phyloP scores from a whole-genome alignment of 495 filamentous ascomycete genomes.

The Penicillium tannophilum region DNA sequence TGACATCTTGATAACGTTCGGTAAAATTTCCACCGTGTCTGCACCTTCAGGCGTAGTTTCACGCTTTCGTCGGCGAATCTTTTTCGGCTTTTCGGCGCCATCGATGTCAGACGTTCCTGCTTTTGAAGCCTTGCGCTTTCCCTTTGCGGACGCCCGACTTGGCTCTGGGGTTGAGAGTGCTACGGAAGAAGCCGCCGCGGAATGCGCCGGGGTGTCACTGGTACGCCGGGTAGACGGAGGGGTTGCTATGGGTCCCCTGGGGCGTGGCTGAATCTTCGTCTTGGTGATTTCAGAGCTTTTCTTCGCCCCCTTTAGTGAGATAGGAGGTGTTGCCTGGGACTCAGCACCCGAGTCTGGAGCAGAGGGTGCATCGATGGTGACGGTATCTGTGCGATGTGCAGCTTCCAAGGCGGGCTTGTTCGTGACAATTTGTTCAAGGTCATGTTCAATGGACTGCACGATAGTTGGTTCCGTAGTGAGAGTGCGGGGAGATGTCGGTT shows the following conservation, averaged over 20 bases:
- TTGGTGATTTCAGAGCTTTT: conserved; percentile 24
- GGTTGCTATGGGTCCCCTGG: conserved; percentile 3
- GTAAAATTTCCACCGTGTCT: conserved; percentile 69
- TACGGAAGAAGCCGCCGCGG: conserved; percentile 8
- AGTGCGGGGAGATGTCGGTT: conserved; percentile 19
- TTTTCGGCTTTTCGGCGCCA: conserved; percentile 33
- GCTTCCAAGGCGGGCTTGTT: neutral
- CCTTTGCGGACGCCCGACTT: conserved; percentile 19
- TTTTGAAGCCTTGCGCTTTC: conserved; percentile 31
- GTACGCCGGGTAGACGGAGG: conserved; percentile 17
- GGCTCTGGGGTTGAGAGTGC: conserved; percentile 22
- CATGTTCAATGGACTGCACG: conserved; percentile 21
- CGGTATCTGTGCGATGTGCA: neutral
- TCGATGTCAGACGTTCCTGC: conserved; percentile 25
- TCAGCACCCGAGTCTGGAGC: neutral
- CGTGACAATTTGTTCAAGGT: conserved; percentile 6
- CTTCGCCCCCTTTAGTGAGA: conserved; percentile 19
- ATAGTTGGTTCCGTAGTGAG: conserved; percentile 9
- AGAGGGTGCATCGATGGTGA: neutral
- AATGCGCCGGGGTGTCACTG: conserved; percentile 12
- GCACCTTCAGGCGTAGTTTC: conserved; percentile 75
- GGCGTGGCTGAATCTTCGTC: conserved; percentile 3
- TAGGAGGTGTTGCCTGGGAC: neutral
- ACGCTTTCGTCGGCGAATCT: conserved; percentile 39
- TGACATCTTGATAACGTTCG: conserved; percentile 73